phyloP scores from a whole-genome alignment of 2,329 filamentous ascomycete species.

The Fusarium denticulatum region DNA sequence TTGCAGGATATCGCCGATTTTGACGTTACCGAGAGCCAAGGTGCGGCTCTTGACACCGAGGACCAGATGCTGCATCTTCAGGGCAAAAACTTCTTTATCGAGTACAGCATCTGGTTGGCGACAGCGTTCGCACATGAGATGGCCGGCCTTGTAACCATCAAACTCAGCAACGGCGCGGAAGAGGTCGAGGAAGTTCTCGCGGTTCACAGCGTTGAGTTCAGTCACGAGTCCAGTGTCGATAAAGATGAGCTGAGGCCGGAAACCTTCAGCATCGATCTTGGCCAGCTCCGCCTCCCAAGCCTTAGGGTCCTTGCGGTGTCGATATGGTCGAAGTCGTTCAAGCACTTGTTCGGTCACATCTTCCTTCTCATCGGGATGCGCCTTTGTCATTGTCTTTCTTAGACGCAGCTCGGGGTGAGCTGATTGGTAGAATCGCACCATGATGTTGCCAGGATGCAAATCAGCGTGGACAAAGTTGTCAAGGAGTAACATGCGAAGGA shows the following conservation, averaged over 20 bases:
- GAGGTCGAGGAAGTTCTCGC: constrained; percentile 90
- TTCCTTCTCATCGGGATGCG: constrained; percentile 60
- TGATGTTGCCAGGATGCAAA: constrained; percentile 96
- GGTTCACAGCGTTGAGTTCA: constrained; percentile 86
- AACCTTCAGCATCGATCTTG: constrained; percentile 86
- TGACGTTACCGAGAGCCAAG: constrained; percentile 91
- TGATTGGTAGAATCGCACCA: constrained; percentile 97
- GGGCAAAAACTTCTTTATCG: constrained; percentile 87
- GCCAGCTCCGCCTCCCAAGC: constrained; percentile 80
- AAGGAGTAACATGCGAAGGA: constrained; percentile 93
- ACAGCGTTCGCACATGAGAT: constrained; percentile 95
- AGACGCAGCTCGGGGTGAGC: constrained; percentile 71
- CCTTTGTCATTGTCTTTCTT: constrained; percentile 42
- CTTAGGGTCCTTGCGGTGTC: constrained; percentile 66
- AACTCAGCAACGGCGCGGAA: constrained; percentile 98
- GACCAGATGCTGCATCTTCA: constrained; percentile 97
- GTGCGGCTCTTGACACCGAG: constrained; percentile 90
- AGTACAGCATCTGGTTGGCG: constrained; percentile 91
- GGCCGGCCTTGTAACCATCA: constrained; percentile 92
- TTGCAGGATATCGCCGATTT: constrained; percentile 94
- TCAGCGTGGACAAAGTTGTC: constrained; percentile 99
- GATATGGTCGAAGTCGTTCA: constrained; percentile 78
- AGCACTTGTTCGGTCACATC: constrained; percentile 92
- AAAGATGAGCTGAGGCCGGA: constrained; percentile 93
- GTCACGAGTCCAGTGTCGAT: constrained; percentile 97